These are phyloP conservation scores for Darksidea phi DNA, from an alignment of 495 filamentous ascomycete species.

Conservation along the genomic window DNA sequence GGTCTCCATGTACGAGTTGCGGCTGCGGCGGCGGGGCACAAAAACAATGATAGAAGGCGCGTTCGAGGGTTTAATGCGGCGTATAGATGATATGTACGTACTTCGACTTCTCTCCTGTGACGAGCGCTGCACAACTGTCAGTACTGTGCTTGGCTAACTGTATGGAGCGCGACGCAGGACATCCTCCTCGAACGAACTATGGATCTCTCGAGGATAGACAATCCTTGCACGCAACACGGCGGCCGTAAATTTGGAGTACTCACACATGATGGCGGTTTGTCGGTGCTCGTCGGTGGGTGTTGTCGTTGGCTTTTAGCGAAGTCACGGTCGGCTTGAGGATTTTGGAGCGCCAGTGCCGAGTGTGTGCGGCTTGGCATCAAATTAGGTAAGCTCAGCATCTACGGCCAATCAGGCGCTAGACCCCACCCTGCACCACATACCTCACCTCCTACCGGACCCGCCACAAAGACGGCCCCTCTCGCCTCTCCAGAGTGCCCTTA, in stretches of 20 bases:
- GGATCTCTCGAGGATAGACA: background rate
- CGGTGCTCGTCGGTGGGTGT: constrained; percentile 25
- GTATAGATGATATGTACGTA: constrained; percentile 8
- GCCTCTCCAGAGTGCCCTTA: too few species aligned
- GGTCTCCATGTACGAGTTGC: background rate
- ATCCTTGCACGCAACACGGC: background rate
- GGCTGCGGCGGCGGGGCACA: background rate
- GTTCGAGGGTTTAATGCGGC: background rate
- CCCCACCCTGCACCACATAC: background rate
- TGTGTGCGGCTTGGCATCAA: constrained; percentile 21
- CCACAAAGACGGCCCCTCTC: too few species aligned
- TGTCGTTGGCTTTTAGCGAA: background rate
- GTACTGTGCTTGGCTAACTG: background rate
- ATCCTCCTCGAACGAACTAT: too few species aligned
- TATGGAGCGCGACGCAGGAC: too few species aligned
- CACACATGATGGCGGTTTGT: constrained; percentile 35
- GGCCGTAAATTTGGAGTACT: background rate
- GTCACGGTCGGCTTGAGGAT: constrained; percentile 10
- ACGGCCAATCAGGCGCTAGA: background rate
- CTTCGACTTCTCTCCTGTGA: constrained; percentile 74
- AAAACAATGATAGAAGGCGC: background rate
- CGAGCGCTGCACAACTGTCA: constrained; percentile 45
- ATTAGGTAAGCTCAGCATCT: background rate
- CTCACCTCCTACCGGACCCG: too few species aligned
- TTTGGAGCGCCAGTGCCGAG: constrained; percentile 25